Base-by-base conservation (phyloP, 2,329 filamentous ascomycete species). In the Penicillium thymicola region DNA sequence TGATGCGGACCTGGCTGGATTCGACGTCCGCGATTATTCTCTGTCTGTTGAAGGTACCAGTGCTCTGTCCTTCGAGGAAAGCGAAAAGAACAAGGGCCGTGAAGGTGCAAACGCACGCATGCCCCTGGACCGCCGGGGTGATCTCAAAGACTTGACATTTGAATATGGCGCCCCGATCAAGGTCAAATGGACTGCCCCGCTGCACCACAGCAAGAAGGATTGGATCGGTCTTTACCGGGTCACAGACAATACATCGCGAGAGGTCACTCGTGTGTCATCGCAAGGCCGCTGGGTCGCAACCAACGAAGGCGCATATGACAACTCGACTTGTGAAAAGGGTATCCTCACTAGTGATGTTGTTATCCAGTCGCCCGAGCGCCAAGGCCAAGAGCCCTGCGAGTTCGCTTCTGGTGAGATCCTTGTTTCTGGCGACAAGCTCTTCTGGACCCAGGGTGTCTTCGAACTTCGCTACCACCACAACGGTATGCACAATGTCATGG, bases 221-320 rank as follows among this genome's bases (percentile, higher is more conserved):
- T 99, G 94, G 94, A 87, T 99, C 51, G 93, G 93, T 4, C 81
- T 99, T 6, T 99, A 97, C 78, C 92, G 92, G 84, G 91, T 99
- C 3, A 92, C 91, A 3, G 93, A 97, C 75, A 99, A 97, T 70
- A 84, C 86, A 7, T 94, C 90, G 8, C 85, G 93, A 40, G 90
- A 96, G 38, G 79, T 88, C 14, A 96, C 94, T 2, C 87, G 90
- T 51, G 85, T 97, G 10, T 85, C 90, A 4, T 95, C 91, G 1
- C 85, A 93, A 54, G 92, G 93, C 37, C 86, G 94, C 55, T 99
- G 94, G 94, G 81, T 91, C 34, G 89, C 92, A 0, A 92, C 89
- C 0, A 90, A 87, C 59, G 80, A 84, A 4, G 89, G 89, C 21
- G 82, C 85, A 54, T 97, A 90, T 69, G 91, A 96, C 69, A 86